Evolutionary conservation across 371 early-diverging fungal genomes (phyloP).

Genomic region (Rhizopus sp.): DNA sequence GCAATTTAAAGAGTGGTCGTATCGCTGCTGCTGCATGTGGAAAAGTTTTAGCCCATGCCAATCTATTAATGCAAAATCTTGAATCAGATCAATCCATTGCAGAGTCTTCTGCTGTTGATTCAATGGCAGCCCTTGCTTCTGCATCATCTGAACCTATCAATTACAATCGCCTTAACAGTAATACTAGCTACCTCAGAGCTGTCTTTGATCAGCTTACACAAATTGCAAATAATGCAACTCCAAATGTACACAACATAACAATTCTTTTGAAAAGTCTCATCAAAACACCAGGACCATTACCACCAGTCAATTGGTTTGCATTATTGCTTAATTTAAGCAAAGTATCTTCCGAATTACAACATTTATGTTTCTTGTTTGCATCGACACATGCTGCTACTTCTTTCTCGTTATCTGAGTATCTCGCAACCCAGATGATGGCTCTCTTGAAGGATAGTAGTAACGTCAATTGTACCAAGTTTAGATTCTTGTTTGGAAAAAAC

Average conservation of each 20-base stretch:
- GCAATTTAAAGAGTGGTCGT: constrained; percentile 42
- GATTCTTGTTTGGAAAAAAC: no score
- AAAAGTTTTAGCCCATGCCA: constrained; percentile 24
- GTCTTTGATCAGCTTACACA: constrained; percentile 39
- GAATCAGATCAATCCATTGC: no score
- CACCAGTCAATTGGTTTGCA: constrained; percentile 63
- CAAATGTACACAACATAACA: not conserved
- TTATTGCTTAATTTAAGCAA: constrained; percentile 36
- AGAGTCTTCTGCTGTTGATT: no score
- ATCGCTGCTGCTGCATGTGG: constrained; percentile 43
- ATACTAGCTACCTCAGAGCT: constrained; percentile 56
- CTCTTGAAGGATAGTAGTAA: no score
- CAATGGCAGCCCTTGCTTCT: no score
- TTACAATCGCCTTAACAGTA: constrained; percentile 49
- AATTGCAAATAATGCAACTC: no score
- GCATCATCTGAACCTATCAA: constrained; percentile 49
- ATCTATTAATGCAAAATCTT: no score
- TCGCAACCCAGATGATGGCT: constrained; percentile 17
- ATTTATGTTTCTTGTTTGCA: constrained; percentile 44
- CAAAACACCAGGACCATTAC: constrained; percentile 54
- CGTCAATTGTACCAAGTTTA: no score
- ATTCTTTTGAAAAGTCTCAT: constrained; percentile 20
- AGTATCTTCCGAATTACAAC: constrained; percentile 23
- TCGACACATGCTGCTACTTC: constrained; percentile 55
- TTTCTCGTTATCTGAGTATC: constrained; percentile 55